A percentile compares a stretch with the other conserved stretches of the same genome.
These are phyloP conservation scores for Verbena officinalis DNA, from an alignment of 257 asterid species.

Conservation along the genomic window DNA sequence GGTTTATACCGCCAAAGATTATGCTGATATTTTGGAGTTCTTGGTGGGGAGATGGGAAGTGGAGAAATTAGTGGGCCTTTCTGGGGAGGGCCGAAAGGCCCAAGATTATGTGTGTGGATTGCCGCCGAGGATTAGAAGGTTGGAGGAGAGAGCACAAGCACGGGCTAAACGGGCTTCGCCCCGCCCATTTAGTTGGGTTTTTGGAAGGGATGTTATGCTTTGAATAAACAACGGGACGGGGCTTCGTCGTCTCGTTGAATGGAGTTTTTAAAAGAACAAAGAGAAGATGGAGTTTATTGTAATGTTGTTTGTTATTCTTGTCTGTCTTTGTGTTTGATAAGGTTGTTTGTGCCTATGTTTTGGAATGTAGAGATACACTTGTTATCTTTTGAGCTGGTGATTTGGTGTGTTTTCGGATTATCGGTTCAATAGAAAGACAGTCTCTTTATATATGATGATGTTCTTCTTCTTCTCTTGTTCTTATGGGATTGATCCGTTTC, in stretches of 20 bases:
- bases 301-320: constrained; percentile 6
- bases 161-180: constrained; percentile 43
- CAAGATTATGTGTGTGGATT: constrained; percentile 55
- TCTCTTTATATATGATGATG: background rate
- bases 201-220: constrained; percentile 44
- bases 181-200: constrained; percentile 58
- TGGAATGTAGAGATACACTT: constrained; percentile 32
- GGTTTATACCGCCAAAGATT: constrained; percentile 63
- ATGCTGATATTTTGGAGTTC: constrained; percentile 57
- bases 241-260: background rate
- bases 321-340: constrained; percentile 6
- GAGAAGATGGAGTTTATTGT: background rate
- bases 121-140: constrained; percentile 48
- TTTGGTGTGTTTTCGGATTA: constrained; percentile 9
- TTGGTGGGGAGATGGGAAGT: constrained; percentile 56
- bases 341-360: constrained; percentile 4
- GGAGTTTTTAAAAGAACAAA: constrained; percentile 6
- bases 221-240: constrained; percentile 27
- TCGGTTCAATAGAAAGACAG: background rate
- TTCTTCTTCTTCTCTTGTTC: background rate
- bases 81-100: constrained; percentile 58
- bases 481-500: background rate
- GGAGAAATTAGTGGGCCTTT: constrained; percentile 58
- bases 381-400: constrained; percentile 23
- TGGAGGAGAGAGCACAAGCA: constrained; percentile 61